Conservation (phyloP, 2,329 filamentous ascomycete genomes). For the Phaeosphaeriaceae sp. region DNA sequence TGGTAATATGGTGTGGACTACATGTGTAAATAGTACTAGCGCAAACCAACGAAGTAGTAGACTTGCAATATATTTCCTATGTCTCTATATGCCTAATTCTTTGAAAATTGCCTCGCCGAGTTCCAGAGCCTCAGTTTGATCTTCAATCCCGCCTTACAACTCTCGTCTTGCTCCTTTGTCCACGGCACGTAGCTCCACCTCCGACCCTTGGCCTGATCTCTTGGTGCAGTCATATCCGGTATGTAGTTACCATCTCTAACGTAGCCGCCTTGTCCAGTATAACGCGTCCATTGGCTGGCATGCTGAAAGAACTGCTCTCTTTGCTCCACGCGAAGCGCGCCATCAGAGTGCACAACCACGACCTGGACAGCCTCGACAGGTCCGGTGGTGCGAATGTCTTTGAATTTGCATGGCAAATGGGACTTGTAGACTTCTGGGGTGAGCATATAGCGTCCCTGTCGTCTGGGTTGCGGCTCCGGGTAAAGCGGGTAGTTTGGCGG, state of each 20-base stretch:
- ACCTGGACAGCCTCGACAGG: slow-evolving; percentile 4
- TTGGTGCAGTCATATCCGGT: slow-evolving; percentile 2
- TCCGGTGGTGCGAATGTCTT: neutral
- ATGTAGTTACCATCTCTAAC: slow-evolving; percentile 3
- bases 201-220: slow-evolving; percentile 13
- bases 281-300: slow-evolving; percentile 13
- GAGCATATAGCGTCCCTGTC: slow-evolving; percentile 24
- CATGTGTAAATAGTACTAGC: slow-evolving; percentile 34
- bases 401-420: slow-evolving; percentile 27
- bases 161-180: slow-evolving; percentile 16
- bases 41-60: slow-evolving; percentile 26
- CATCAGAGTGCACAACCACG: slow-evolving; percentile 27
- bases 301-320: slow-evolving; percentile 5
- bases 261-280: slow-evolving; percentile 9
- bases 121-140: no score
- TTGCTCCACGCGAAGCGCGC: slow-evolving; percentile 19
- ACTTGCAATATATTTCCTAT: slow-evolving; percentile 44
- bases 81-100: slow-evolving; percentile 22
- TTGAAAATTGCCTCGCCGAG: no score
- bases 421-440: slow-evolving; percentile 10
- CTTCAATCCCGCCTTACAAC: neutral
- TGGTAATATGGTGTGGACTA: neutral
- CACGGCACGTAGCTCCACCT: slow-evolving; percentile 39
- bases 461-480: slow-evolving; percentile 28
- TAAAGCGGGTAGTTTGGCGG: slow-evolving; percentile 28